phyloP scores from a whole-genome alignment of 805 yeast species.

The Lachancea mirantina region DNA sequence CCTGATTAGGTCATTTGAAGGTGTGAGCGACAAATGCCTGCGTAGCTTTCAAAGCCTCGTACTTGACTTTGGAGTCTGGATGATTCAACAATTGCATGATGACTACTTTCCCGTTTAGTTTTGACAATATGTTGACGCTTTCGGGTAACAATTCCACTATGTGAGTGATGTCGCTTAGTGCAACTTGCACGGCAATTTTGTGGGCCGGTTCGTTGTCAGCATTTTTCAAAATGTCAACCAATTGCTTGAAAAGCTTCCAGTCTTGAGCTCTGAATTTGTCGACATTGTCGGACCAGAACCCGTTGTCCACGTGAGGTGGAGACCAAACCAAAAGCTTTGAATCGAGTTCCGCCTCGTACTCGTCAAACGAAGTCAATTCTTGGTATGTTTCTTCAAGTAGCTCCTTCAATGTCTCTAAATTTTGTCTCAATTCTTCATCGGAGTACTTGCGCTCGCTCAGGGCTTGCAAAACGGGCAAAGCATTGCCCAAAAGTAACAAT shows the following conservation, averaged over 20 bases:
- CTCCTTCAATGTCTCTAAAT: slow-evolving; percentile 51
- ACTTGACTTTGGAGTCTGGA: slow-evolving; percentile 80
- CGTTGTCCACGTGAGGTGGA: slow-evolving; percentile 83
- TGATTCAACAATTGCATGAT: slow-evolving; percentile 80
- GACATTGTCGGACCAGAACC: slow-evolving; percentile 85
- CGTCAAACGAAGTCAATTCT: slow-evolving; percentile 85
- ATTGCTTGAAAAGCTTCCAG: slow-evolving; percentile 61
- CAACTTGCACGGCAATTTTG: slow-evolving; percentile 45
- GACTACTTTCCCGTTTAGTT: slow-evolving; percentile 60
- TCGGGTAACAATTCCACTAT: slow-evolving; percentile 59
- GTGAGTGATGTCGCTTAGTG: slow-evolving; percentile 60
- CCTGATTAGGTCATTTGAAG: slow-evolving; percentile 37
- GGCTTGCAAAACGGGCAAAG: slow-evolving; percentile 57
- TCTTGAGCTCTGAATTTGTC: slow-evolving; percentile 67
- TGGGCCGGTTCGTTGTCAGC: slow-evolving; percentile 26
- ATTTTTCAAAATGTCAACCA: slow-evolving; percentile 44
- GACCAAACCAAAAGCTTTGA: slow-evolving; percentile 77
- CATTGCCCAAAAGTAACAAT: slow-evolving; percentile 65
- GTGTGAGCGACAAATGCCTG: slow-evolving; percentile 85
- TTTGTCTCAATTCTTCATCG: slow-evolving; percentile 81
- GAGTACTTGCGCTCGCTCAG: slow-evolving; percentile 87
- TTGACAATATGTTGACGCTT: slow-evolving; percentile 44
- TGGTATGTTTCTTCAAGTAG: slow-evolving; percentile 66
- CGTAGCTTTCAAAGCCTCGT: slow-evolving; percentile 93
- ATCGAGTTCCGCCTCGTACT: slow-evolving; percentile 76